phyloP scores from a whole-genome alignment of 2,329 filamentous ascomycete genomes.

The Lachnellula willkommii region DNA sequence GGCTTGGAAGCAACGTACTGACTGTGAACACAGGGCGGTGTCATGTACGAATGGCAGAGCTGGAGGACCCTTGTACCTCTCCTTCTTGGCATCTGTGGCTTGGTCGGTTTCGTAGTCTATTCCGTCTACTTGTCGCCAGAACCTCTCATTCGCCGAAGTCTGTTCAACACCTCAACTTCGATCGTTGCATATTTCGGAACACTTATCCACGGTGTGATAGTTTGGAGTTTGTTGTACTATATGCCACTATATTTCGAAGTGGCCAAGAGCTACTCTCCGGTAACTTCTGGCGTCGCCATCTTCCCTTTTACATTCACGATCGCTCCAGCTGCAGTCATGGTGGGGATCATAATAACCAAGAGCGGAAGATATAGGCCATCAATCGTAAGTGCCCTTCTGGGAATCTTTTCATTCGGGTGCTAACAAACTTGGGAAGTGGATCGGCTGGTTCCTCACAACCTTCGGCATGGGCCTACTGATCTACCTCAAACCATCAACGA shows the following conservation, averaged over 20 bases:
- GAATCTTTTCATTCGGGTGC: no score
- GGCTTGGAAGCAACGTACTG: not conserved
- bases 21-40: conserved; percentile 37
- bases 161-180: conserved; percentile 43
- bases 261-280: conserved; percentile 46
- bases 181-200: conserved; percentile 48
- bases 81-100: conserved; percentile 45
- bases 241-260: conserved; percentile 45
- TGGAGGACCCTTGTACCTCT: conserved; percentile 58
- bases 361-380: conserved; percentile 50
- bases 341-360: conserved; percentile 49
- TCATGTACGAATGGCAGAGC: conserved; percentile 58
- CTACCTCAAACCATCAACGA: conserved; percentile 35
- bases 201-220: conserved; percentile 47
- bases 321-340: conserved; percentile 48
- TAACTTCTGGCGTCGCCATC: conserved; percentile 48
- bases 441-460: conserved; percentile 55
- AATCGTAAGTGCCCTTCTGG: not conserved
- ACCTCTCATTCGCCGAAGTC: conserved; percentile 34
- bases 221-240: conserved; percentile 50
- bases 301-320: conserved; percentile 58
- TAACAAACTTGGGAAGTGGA: conserved; percentile 32
- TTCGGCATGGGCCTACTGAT: conserved; percentile 51
- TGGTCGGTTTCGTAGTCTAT: conserved; percentile 49
- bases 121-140: conserved; percentile 33